Conservation (phyloP, 371 early-diverging fungal species). For the Mortierella sp. region DNA sequence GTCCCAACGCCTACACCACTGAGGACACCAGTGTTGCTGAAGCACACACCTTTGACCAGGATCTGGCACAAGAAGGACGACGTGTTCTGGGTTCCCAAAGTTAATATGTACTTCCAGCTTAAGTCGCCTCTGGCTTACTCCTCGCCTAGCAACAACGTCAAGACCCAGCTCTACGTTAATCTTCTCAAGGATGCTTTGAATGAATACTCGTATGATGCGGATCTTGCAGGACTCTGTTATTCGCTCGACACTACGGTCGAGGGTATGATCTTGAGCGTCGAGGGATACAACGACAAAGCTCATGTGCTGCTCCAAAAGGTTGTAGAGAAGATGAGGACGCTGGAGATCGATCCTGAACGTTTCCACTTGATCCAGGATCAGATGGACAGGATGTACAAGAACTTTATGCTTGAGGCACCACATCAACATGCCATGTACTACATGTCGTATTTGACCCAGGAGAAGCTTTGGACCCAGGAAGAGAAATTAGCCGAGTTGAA, state of each 20-base stretch:
- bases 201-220: constrained; percentile 90
- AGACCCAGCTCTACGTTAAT: constrained; percentile 76
- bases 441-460: constrained; percentile 79
- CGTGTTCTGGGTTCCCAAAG: constrained; percentile 87
- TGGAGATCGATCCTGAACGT: constrained; percentile 72
- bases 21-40: constrained; percentile 66
- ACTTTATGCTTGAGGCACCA: constrained; percentile 79
- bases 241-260: constrained; percentile 74
- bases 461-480: constrained; percentile 83
- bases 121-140: constrained; percentile 48
- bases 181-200: constrained; percentile 84
- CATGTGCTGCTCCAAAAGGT: constrained; percentile 77
- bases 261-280: constrained; percentile 75
- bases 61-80: constrained; percentile 97
- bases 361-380: constrained; percentile 83
- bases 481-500: constrained; percentile 77
- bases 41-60: constrained; percentile 72
- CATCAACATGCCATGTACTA: constrained; percentile 84
- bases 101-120: constrained; percentile 55
- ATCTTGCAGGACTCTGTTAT: constrained; percentile 85
- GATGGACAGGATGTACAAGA: constrained; percentile 74
- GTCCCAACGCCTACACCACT: constrained; percentile 50
- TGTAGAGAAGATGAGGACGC: constrained; percentile 72
- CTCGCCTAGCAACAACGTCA: constrained; percentile 60
- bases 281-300: constrained; percentile 91